phyloP scores from a whole-genome alignment of 441 rosid species.

The Bocquillonia castaneifolia region DNA sequence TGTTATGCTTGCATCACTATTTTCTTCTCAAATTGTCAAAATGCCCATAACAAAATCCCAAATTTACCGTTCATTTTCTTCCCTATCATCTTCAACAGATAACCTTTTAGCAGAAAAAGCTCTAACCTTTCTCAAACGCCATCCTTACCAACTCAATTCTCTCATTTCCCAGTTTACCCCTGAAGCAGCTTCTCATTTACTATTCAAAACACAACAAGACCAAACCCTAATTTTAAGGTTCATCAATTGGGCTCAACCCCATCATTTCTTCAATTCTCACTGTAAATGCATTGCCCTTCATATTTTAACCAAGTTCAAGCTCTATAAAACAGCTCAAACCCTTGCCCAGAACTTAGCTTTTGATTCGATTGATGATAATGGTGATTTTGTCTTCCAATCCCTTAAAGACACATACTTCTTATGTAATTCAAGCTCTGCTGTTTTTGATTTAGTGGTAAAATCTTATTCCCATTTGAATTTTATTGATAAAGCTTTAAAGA shows the following conservation, averaged over 20 bases:
- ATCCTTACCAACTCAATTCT: constrained; percentile 52
- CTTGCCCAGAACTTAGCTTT: constrained; percentile 64
- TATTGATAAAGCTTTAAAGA: constrained; percentile 53
- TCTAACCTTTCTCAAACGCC: constrained; percentile 50
- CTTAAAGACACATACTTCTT: constrained; percentile 52
- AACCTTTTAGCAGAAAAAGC: constrained; percentile 56
- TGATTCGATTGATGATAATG: constrained; percentile 33
- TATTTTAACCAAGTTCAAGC: constrained; percentile 72
- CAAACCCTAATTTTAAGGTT: constrained; percentile 47
- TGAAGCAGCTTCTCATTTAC: constrained; percentile 51
- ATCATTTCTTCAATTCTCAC: constrained; percentile 52
- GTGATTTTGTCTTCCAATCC: constrained; percentile 49
- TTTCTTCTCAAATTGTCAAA: constrained; percentile 4
- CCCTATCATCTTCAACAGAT: constrained; percentile 35
- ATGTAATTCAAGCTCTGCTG: constrained; percentile 72
- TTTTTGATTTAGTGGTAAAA: constrained; percentile 78
- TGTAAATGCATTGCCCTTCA: constrained; percentile 76
- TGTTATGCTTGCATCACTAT: too few relatives aligned
- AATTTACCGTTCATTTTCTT: constrained; percentile 35
- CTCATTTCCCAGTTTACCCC: constrained; percentile 60
- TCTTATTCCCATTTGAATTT: constrained; percentile 57
- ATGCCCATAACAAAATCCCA: constrained; percentile 45
- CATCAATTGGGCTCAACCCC: constrained; percentile 62
- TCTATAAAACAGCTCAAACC: constrained; percentile 63
- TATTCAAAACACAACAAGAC: constrained; percentile 59